Evolutionary conservation across 352 stramenopile species (phyloP).

Genomic region (Albugo candida): DNA sequence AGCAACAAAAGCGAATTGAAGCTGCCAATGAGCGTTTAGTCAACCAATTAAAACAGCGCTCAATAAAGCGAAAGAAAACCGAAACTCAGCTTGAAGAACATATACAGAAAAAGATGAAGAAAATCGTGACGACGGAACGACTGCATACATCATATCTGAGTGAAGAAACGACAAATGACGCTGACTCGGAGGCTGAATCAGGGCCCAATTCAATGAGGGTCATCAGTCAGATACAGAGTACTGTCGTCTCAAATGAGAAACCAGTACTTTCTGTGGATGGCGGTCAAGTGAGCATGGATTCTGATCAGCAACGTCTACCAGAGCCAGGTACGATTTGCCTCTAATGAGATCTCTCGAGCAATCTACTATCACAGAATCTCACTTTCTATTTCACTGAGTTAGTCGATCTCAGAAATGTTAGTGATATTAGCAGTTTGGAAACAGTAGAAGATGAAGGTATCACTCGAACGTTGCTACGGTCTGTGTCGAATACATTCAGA

Average conservation of each 20-base stretch:
- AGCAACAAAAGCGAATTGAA: slow-evolving; percentile 55
- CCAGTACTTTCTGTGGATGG: neutral
- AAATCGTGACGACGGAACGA: neutral
- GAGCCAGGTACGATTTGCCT: neutral
- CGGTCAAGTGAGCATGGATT: neutral
- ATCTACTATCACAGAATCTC: neutral
- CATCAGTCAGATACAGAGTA: neutral
- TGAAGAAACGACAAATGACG: neutral
- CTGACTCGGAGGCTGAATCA: neutral
- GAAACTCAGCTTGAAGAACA: slow-evolving; percentile 23
- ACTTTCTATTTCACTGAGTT: neutral
- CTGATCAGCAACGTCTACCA: neutral
- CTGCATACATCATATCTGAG: neutral
- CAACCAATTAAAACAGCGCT: slow-evolving; percentile 23
- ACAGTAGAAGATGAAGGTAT: neutral
- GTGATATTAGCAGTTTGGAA: neutral
- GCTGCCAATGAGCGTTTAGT: slow-evolving; percentile 31
- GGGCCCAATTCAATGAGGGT: neutral
- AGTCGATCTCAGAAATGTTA: neutral
- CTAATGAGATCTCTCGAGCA: neutral
- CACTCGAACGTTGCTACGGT: neutral
- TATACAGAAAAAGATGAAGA: slow-evolving; percentile 10
- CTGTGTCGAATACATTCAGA: neutral
- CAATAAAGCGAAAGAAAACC: slow-evolving; percentile 36
- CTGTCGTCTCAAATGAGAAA: neutral